phyloP scores from a whole-genome alignment of 2,329 filamentous ascomycete species.

The Colletotrichum liriopes region DNA sequence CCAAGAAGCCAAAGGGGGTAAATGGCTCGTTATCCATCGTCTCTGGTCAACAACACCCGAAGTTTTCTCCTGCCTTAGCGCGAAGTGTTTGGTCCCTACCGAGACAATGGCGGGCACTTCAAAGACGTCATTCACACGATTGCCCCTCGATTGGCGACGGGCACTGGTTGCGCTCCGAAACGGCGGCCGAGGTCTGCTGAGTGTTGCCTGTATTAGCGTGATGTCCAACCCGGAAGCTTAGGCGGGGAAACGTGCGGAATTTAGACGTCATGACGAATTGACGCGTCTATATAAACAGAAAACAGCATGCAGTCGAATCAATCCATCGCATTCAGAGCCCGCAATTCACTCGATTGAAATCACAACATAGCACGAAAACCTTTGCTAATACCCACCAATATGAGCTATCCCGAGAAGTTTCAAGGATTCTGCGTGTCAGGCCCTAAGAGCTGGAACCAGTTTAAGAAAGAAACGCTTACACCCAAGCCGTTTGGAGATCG shows the following conservation, averaged over 20 bases:
- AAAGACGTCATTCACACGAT: constrained; percentile 36
- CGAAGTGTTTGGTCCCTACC: not conserved
- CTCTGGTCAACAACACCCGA: not conserved
- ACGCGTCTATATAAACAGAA: constrained; percentile 3
- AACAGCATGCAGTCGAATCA: not conserved
- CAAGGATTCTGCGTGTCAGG: constrained; percentile 60
- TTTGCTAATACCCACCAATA: constrained; percentile 43
- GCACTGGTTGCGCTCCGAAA: not conserved
- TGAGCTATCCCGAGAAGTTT: constrained; percentile 63
- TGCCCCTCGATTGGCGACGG: not conserved
- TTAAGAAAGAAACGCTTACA: constrained; percentile 55
- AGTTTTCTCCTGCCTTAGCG: constrained; percentile 20
- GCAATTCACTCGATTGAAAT: not conserved
- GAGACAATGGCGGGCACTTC: constrained; percentile 13
- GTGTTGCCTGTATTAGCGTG: not conserved
- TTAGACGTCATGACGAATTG: constrained; percentile 23
- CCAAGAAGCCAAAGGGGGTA: not conserved
- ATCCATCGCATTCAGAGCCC: too few species aligned
- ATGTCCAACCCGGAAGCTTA: not conserved
- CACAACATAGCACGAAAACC: not conserved
- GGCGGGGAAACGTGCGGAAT: constrained; percentile 3
- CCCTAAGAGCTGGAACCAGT: constrained; percentile 60
- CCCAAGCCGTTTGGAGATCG: constrained; percentile 55
- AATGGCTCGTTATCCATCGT: constrained; percentile 27
- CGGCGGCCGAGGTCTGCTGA: not conserved